Percentiles rank a stretch among this genome's conserved stretches.
phyloP scores from a whole-genome alignment of 2,329 filamentous ascomycete genomes.

The Hymenoscyphus fraxineus region DNA sequence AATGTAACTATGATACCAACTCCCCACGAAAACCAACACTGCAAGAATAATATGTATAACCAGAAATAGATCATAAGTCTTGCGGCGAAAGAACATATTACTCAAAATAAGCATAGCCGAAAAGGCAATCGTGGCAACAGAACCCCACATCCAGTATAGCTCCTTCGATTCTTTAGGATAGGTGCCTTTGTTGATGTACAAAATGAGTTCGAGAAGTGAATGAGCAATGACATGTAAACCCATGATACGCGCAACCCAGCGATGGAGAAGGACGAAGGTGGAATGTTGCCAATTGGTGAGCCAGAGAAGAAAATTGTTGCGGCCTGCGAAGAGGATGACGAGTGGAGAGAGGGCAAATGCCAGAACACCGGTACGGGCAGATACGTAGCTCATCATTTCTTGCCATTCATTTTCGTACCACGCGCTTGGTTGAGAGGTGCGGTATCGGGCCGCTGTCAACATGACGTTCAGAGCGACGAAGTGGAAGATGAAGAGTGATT shows the following conservation, averaged over 20 bases:
- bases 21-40: conserved; percentile 15
- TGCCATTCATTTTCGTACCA: conserved; percentile 25
- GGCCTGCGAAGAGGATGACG: conserved; percentile 19
- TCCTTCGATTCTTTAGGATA: conserved; percentile 30
- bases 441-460: conserved; percentile 39
- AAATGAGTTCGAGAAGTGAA: conserved; percentile 40
- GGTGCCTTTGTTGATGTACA: conserved; percentile 32
- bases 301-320: conserved; percentile 25
- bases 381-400: conserved; percentile 36
- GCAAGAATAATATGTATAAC: conserved; percentile 18
- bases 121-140: conserved; percentile 36
- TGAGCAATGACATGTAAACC: conserved; percentile 46
- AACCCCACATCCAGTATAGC: conserved; percentile 44
- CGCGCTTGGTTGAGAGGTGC: not conserved
- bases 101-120: conserved; percentile 33
- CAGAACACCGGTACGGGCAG: conserved; percentile 20
- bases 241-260: conserved; percentile 46
- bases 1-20: conserved; percentile 37
- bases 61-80: conserved; percentile 22
- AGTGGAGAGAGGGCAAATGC: conserved; percentile 20
- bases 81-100: conserved; percentile 37
- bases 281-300: conserved; percentile 41
- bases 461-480: conserved; percentile 47
- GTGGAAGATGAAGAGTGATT: conserved; percentile 40
- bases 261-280: conserved; percentile 47